These are phyloP conservation scores for Panicum hallii DNA, from an alignment of 202 grass and related monocot species.

Conservation along the genomic window DNA sequence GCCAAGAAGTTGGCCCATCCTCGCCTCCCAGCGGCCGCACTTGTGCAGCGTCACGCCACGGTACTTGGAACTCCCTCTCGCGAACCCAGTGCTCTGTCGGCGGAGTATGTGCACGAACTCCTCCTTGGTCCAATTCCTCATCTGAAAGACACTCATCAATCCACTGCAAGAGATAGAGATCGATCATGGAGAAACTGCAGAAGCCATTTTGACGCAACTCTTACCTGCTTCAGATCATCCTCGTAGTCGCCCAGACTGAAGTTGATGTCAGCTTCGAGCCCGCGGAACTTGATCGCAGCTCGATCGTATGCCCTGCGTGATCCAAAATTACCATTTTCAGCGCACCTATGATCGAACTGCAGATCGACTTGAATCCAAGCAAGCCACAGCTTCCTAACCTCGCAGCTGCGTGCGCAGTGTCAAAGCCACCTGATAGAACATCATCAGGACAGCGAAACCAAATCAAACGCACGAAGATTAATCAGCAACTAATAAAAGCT, in stretches of 20 bases:
- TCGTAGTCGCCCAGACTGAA: slow-evolving; percentile 87
- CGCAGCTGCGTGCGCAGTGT: slow-evolving; percentile 83
- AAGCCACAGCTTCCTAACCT: slow-evolving; percentile 41
- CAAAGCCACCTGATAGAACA: slow-evolving; percentile 68
- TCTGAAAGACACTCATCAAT: slow-evolving; percentile 45
- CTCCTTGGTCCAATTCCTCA: slow-evolving; percentile 92
- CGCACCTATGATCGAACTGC: background rate
- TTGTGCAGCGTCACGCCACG: slow-evolving; percentile 96
- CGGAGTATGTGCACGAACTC: slow-evolving; percentile 99
- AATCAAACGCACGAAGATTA: background rate
- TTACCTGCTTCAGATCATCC: slow-evolving; percentile 93
- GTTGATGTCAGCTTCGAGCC: slow-evolving; percentile 95
- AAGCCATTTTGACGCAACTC: background rate
- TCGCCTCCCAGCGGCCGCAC: slow-evolving; percentile 96
- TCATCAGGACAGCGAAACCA: background rate
- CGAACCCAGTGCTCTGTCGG: slow-evolving; percentile 95
- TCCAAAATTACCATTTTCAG: background rate
- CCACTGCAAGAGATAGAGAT: background rate
- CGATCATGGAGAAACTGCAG: background rate
- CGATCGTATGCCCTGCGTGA: slow-evolving; percentile 82
- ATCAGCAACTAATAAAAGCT: slow-evolving; percentile 31
- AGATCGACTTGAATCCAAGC: background rate
- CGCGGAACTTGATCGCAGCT: slow-evolving; percentile 93
- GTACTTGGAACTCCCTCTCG: slow-evolving; percentile 92
- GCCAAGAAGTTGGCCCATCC: slow-evolving; percentile 96